Evolutionary conservation across 108 stramenopile genomes (phyloP), one percentile per base, ranked within the genome.

Genomic region (Nitzschia palea): DNA sequence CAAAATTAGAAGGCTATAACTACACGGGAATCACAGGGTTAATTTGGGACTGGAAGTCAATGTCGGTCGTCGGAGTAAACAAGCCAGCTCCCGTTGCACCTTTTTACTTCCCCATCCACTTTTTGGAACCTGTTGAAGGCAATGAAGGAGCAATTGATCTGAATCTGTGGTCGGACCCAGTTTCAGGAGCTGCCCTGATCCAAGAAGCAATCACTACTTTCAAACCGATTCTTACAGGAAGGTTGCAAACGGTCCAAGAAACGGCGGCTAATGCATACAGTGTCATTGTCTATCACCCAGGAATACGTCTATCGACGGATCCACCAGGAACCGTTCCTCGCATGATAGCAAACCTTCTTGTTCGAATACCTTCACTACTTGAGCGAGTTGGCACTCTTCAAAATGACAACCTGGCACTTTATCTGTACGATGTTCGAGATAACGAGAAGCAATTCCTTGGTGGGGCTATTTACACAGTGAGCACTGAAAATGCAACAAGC

Each of bases 51-150:
- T n/a, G 27, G 12, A 18, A 30, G 10, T 9, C 23, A 32, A 8
- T 22, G 18, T 36, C 43, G 55, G 29, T 31, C 12, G 28, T 22
- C 12, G 23, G 45, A 35, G 47, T 17, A 6, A 22, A 50, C 14
- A 28, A 15, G 8, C 44, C 65, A 42, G 23, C 22, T 33, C 8
- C 51, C 12, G 44, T 14, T 26, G 1, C 36, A 2, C 62, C 70
- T 12, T 71, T 63, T 18, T 71, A 71, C 23, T 71, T 71, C 43
- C 70, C 70, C 27, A 17, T 63, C 14, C 60, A 71, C 48, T 63
- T 28, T 51, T n/a, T 58, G 20, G 71, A 73, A 42, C 71, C 71
- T 23, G 45, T 73, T 40, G 43, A 25, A 2, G 63, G 64, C n/a
- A 73, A 73, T 20, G 64, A 55, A 43, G 53, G 18, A 10, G 71